Conservation (phyloP, 345 rosid species). For the Angophora floribunda region DNA sequence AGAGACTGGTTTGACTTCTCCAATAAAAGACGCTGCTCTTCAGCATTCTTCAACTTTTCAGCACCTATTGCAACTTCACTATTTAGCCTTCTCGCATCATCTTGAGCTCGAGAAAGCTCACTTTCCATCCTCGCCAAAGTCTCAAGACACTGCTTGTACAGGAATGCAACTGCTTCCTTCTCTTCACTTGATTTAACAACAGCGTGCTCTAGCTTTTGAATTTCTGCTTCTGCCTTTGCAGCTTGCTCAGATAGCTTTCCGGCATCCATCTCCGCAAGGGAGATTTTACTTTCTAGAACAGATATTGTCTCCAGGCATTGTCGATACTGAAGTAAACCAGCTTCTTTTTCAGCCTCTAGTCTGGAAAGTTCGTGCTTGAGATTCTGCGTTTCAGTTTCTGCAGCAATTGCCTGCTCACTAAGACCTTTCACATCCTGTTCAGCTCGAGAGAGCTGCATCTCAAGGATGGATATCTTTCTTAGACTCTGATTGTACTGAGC, state of each 20-base stretch:
- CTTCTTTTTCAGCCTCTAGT: conserved; percentile 60
- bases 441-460: conserved; percentile 28
- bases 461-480: conserved; percentile 53
- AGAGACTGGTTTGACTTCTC: conserved; percentile 59
- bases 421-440: conserved; percentile 41
- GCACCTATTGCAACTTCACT: conserved; percentile 48
- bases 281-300: conserved; percentile 51
- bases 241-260: conserved; percentile 31
- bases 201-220: conserved; percentile 45
- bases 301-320: conserved; percentile 55
- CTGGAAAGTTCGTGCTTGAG: conserved; percentile 46
- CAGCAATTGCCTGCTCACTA: conserved; percentile 39
- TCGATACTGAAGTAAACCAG: conserved; percentile 46
- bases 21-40: conserved; percentile 43
- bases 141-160: conserved; percentile 59
- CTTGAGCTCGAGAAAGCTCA: conserved; percentile 43
- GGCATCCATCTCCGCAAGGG: conserved; percentile 47
- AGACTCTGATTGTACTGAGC: conserved; percentile 53
- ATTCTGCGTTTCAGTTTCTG: conserved; percentile 48
- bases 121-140: conserved; percentile 49
- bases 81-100: conserved; percentile 44
- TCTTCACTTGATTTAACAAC: conserved; percentile 46
- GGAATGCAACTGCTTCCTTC: conserved; percentile 43
- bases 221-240: conserved; percentile 52
- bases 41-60: conserved; percentile 41